A percentile compares a stretch with the other conserved stretches of the same genome.
Conservation (phyloP, 1,284 basidiomycete species). For the Cryptococcus sp. region DNA sequence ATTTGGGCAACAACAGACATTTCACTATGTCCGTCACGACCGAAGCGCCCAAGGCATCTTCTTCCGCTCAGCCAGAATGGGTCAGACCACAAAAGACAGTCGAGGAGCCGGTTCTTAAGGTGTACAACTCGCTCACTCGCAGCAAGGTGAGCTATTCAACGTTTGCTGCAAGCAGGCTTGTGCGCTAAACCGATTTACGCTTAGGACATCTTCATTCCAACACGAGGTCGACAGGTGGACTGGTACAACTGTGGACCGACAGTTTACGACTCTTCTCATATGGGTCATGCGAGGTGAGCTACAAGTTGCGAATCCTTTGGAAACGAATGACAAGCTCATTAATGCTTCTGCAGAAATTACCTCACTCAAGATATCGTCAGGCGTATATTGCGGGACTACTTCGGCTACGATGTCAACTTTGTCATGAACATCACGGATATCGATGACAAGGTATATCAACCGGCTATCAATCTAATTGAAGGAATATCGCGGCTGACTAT, state of each 20-base stretch:
- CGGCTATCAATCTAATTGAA: neutral
- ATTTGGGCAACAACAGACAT: neutral
- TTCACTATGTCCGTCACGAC: constrained; percentile 24
- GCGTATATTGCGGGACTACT: constrained; percentile 91
- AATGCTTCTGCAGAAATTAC: constrained; percentile 72
- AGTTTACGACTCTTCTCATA: constrained; percentile 96
- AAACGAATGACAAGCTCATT: neutral
- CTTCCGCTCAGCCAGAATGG: constrained; percentile 50
- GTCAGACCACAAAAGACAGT: constrained; percentile 30
- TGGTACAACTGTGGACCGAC: constrained; percentile 99
- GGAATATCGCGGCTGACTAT: constrained; percentile 4
- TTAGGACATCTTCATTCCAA: constrained; percentile 80
- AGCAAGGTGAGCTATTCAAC: constrained; percentile 67
- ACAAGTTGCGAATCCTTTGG: neutral
- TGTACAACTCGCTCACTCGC: constrained; percentile 93
- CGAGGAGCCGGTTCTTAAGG: constrained; percentile 62
- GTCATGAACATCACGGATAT: constrained; percentile 99
- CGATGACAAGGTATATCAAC: constrained; percentile 74
- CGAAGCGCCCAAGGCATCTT: constrained; percentile 30
- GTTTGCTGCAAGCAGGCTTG: neutral
- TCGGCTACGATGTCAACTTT: constrained; percentile 96
- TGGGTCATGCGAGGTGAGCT: constrained; percentile 93
- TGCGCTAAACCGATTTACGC: constrained; percentile 10
- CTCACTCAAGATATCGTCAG: constrained; percentile 95
- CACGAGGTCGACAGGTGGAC: constrained; percentile 79